Evolutionary conservation across 2,329 filamentous ascomycete species (phyloP).

Genomic region (Eutypella sp.): DNA sequence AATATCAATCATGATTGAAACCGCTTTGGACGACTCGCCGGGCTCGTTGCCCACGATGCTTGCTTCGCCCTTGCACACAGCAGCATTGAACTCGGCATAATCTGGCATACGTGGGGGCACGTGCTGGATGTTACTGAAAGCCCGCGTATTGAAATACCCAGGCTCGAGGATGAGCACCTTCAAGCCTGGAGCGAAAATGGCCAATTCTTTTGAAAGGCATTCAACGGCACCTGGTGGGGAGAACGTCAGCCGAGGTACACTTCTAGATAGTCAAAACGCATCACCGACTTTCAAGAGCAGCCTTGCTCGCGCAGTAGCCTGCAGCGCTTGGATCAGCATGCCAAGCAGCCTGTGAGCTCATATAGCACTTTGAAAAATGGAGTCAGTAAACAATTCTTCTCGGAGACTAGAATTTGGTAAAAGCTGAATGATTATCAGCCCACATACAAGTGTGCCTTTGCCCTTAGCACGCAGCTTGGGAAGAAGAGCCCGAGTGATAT

Average conservation of each 20-base stretch:
- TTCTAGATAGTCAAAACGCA: background rate
- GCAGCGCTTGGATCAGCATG: background rate
- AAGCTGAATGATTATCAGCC: too few species aligned
- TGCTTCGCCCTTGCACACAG: conserved; percentile 10
- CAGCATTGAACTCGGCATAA: conserved; percentile 23
- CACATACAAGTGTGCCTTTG: background rate
- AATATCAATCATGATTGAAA: conserved; percentile 47
- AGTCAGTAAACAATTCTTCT: too few species aligned
- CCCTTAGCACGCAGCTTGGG: conserved; percentile 16
- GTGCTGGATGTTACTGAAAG: conserved; percentile 27
- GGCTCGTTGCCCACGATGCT: background rate
- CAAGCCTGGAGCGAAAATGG: conserved; percentile 22
- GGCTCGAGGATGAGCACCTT: conserved; percentile 36
- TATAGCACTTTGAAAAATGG: too few species aligned
- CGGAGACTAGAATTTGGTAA: too few species aligned
- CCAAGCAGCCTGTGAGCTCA: background rate
- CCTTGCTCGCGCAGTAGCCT: background rate
- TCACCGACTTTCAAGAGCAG: background rate
- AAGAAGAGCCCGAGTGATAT: conserved; percentile 25
- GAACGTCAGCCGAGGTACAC: background rate
- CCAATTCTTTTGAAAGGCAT: conserved; percentile 27
- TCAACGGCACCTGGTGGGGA: conserved; percentile 23
- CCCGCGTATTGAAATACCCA: conserved; percentile 37
- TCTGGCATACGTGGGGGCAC: conserved; percentile 11
- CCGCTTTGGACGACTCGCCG: conserved; percentile 32